Evolutionary conservation across 2,329 filamentous ascomycete genomes (phyloP), one percentile per base, ranked within the genome.

Genomic region (Exutisphaerella laricina): DNA sequence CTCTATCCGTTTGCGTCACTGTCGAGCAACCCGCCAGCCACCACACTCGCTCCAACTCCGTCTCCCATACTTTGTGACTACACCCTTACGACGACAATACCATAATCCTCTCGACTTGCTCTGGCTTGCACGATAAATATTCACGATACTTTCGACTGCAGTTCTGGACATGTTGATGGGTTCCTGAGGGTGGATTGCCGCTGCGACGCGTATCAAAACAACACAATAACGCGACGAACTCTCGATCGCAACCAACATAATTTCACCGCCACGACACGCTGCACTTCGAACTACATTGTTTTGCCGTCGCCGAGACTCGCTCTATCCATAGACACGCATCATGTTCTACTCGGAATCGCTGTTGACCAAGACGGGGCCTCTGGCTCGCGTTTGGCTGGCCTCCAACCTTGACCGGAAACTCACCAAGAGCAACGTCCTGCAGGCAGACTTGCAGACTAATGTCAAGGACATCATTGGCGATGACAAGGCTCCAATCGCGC

Each of bases 261-360:
- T 30, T 17, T 31, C 33, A 18, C 36, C 48, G 21, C 31, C 33
- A 30, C 31, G 37, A 9, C 17, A 13, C 13, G 13, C 23, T 16
- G 23, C 21, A 18, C 20, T 13, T 31, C 32, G 25, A 23, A 35
- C 32, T 29, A 5, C 25, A 23, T 30, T 25, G 13, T 16, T 26
- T 33, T 37, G 4, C 23, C 23, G 46, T 51, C 49, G 49, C 46
- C 35, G 33, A 38, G 31, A 7, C 39, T 39, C 23, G 34, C 29
- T 29, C 12, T 36, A 48, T 39, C 39, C 29, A 42, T 31, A 37
- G 12, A 31, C 30, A 14, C 29, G 26, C 53, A 57, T 8, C 59
- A 98, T 98, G 92, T 98, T 98, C 71, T 97, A 96, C 68, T 95
- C 92, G 41, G 88, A 95, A 73, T 88, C 88, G 42, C 79, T 98